Base-by-base conservation (phyloP, 352 stramenopile genomes). In the Pythium biforme region DNA sequence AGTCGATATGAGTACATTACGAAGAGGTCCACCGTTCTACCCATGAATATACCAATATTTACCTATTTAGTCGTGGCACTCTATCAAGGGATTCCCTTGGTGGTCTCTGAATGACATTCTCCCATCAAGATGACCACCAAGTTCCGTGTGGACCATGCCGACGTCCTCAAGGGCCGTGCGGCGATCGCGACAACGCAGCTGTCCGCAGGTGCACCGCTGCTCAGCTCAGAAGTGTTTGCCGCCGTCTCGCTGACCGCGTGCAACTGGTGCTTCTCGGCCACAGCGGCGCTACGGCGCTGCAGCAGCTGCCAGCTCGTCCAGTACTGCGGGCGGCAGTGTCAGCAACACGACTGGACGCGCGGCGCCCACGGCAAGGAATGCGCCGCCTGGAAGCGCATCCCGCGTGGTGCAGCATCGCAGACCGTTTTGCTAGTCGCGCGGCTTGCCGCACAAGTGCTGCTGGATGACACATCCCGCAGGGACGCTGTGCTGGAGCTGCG, bases 251-350 rank as follows among this genome's bases (percentile, higher is more conserved):
- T 68, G 17, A 68, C 64, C 31, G 64, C 67, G 5, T 91, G 82
- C 70, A 71, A 75, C 59, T 83, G 68, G 73, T 91, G 82, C 63
- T 80, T 89, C 9, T 34, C 22, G 10, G 2, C 58, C n/a, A 26
- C 49, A 19, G 14, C 34, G 19, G 14, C 59, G 23, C 64, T 82
- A 11, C 76, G 62, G 40, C 72, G 74, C 37, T 93, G 83, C 50
- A 68, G 78, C 48, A 75, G 81, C 41, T 93, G 81, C 54, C 72
- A 74, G n/a, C 68, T 66, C 40, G 68, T 78, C 70, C 70, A 75
- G 33, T 93, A 91, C 51, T 93, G 83, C 65, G 83, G 73, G 29
- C 79, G 79, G 25, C 25, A n/a, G 14, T 93, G 83, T 64, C 83
- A 91, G 62, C 76, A 81, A 45, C 60, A 29, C 25, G 83, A 90